phyloP scores from a whole-genome alignment of 148 eudicot genomes.

The Suaeda aralocaspica region DNA sequence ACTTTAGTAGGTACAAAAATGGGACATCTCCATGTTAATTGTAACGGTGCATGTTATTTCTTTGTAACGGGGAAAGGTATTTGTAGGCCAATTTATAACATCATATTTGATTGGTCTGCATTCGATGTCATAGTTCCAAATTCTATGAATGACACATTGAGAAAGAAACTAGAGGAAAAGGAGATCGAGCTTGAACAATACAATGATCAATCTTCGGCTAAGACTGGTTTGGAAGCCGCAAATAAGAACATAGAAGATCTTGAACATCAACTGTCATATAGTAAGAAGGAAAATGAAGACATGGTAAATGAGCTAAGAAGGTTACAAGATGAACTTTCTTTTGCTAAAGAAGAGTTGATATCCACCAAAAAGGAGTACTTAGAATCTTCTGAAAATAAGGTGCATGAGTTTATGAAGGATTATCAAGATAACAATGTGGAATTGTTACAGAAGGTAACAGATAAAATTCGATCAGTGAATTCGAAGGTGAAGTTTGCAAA shows the following conservation, averaged over 20 bases:
- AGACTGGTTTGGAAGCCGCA: constrained; percentile 13
- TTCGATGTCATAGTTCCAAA: constrained; percentile 22
- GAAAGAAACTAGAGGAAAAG: constrained; percentile 15
- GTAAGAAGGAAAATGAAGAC: constrained; percentile 3
- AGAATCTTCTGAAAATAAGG: constrained; percentile 8
- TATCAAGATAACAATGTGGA: neutral
- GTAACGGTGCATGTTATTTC: constrained; percentile 31
- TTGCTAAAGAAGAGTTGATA: neutral
- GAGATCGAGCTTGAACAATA: neutral
- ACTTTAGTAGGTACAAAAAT: constrained; percentile 18
- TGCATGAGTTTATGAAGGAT: constrained; percentile 7
- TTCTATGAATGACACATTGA: constrained; percentile 15
- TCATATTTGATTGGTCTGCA: constrained; percentile 31
- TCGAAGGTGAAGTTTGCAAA: constrained; percentile 18
- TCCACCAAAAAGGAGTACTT: neutral
- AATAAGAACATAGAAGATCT: constrained; percentile 11
- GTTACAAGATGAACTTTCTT: constrained; percentile 3
- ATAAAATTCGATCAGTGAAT: neutral
- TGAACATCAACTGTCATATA: constrained; percentile 4
- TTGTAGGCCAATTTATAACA: constrained; percentile 25
- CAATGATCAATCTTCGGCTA: neutral
- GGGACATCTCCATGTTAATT: constrained; percentile 27
- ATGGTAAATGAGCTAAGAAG: neutral
- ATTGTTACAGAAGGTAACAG: neutral
- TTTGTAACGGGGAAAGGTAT: constrained; percentile 14